phyloP scores from a whole-genome alignment of 768 basidiomycete species.

The Suillus clintonianus region DNA sequence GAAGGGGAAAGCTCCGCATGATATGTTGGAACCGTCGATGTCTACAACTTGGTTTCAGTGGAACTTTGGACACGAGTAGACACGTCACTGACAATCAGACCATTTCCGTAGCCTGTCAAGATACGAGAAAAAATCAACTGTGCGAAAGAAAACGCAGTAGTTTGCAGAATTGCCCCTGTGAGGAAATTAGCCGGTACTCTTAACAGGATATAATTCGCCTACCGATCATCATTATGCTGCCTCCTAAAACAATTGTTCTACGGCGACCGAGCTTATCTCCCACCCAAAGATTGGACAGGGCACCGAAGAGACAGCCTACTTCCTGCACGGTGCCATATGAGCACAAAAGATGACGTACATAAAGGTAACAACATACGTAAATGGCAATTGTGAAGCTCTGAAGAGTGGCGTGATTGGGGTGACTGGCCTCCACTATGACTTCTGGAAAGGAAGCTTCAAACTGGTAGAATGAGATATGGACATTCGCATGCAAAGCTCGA shows the following conservation, averaged over 20 bases:
- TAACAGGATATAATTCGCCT: neutral
- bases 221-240: conserved; percentile 43
- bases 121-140: conserved; percentile 44
- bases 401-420: conserved; percentile 35
- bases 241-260: conserved; percentile 39
- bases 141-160: conserved; percentile 37
- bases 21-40: conserved; percentile 46
- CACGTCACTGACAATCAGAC: conserved; percentile 31
- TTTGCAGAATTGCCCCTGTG: conserved; percentile 36
- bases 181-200: neutral
- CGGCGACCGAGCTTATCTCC: conserved; percentile 44
- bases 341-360: neutral
- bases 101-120: conserved; percentile 44
- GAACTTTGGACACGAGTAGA: neutral
- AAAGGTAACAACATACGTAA: conserved; percentile 26
- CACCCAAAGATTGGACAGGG: conserved; percentile 41
- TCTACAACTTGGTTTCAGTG: conserved; percentile 21
- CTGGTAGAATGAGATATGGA: conserved; percentile 6
- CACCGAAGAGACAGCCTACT: conserved; percentile 46
- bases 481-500: neutral
- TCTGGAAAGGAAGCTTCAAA: conserved; percentile 44
- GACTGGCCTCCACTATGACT: conserved; percentile 26
- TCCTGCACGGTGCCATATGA: conserved; percentile 35
- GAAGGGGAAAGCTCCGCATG: conserved; percentile 49
- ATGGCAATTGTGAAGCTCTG: conserved; percentile 42